Percentiles rank a stretch among this genome's conserved stretches.
phyloP scores from a whole-genome alignment of 2,329 filamentous ascomycete species.

The Cordyceps javanica region DNA sequence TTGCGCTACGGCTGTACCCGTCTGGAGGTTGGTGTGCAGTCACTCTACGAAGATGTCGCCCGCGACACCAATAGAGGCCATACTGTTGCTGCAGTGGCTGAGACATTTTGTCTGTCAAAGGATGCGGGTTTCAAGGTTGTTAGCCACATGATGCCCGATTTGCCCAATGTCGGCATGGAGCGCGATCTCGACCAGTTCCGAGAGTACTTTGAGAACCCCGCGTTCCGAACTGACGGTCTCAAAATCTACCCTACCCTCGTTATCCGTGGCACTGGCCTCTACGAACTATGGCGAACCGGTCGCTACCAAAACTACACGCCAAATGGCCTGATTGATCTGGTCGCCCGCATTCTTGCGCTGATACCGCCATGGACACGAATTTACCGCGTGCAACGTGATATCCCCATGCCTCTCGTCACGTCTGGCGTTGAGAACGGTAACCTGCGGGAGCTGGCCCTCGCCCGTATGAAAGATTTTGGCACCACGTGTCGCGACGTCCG shows the following conservation, averaged over 20 bases:
- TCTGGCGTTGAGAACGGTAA: conserved; percentile 98
- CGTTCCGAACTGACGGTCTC: conserved; percentile 89
- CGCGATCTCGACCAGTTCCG: conserved; percentile 93
- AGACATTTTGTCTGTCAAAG: conserved; percentile 96
- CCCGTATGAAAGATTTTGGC: conserved; percentile 99
- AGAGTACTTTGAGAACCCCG: conserved; percentile 96
- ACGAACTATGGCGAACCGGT: conserved; percentile 95
- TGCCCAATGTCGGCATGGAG: conserved; percentile 98
- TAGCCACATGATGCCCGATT: conserved; percentile 98
- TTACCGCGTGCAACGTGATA: conserved; percentile 96
- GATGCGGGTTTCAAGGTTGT: conserved; percentile 99
- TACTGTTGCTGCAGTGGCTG: conserved; percentile 88
- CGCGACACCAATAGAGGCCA: conserved; percentile 95
- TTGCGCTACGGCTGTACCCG: conserved; percentile 95
- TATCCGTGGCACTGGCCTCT: conserved; percentile 91
- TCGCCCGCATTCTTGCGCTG: conserved; percentile 90
- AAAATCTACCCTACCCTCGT: conserved; percentile 98
- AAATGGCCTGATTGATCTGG: conserved; percentile 90
- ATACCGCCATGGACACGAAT: conserved; percentile 98
- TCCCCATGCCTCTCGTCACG: conserved; percentile 99
- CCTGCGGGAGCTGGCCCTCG: conserved; percentile 82
- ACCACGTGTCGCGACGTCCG: conserved; percentile 94
- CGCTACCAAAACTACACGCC: conserved; percentile 98
- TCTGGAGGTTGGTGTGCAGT: conserved; percentile 92
- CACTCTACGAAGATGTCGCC: conserved; percentile 96